Evolutionary conservation across 2,329 filamentous ascomycete species (phyloP).

Genomic region (Chrysoporthe puriensis): DNA sequence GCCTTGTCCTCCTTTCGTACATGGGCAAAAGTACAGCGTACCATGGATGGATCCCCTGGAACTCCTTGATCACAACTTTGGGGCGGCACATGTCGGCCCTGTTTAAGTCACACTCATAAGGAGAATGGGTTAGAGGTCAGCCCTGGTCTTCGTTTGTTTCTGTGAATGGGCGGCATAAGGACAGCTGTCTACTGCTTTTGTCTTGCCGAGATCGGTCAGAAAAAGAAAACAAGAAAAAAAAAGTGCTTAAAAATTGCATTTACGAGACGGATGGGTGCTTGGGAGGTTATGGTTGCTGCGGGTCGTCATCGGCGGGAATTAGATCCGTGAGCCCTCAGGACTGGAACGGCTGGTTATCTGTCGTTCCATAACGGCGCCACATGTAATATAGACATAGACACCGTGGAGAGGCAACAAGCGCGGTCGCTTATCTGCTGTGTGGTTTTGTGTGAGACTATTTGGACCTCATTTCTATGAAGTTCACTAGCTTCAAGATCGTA

Average conservation of each 20-base stretch:
- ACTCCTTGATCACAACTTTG: background rate
- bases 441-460: background rate
- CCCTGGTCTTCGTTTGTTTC: background rate
- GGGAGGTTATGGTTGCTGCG: background rate
- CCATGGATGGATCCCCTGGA: background rate
- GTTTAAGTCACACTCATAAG: background rate
- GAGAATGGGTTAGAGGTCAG: background rate
- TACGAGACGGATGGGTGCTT: background rate
- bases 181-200: background rate
- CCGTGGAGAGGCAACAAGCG: background rate
- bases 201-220: background rate
- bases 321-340: background rate
- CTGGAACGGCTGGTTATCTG: background rate
- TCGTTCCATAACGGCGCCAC: background rate
- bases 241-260: background rate
- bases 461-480: background rate
- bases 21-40: background rate
- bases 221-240: background rate
- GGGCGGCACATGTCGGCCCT: background rate
- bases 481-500: too few relatives aligned
- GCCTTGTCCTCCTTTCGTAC: background rate
- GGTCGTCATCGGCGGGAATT: background rate
- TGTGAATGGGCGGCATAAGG: background rate
- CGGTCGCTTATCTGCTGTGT: background rate
- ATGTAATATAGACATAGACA: slow-evolving; percentile 5